phyloP scores from a whole-genome alignment of 352 stramenopile species.

The Phytophthora tubulina region DNA sequence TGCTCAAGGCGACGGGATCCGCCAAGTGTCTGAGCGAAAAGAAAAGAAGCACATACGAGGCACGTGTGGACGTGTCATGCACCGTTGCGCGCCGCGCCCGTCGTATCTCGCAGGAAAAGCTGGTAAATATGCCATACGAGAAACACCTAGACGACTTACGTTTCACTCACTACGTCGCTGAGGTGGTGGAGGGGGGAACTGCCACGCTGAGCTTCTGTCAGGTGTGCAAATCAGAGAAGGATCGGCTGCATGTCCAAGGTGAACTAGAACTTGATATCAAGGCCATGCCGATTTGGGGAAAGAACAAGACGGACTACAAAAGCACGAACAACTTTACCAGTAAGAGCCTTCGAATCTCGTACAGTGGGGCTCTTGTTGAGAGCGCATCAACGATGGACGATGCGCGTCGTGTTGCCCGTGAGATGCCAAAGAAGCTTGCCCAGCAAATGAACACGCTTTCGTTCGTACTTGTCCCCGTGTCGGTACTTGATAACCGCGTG shows the following conservation, averaged over 20 bases:
- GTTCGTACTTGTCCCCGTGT: background rate
- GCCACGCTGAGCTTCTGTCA: background rate
- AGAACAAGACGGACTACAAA: background rate
- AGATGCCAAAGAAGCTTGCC: background rate
- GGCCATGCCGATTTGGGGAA: background rate
- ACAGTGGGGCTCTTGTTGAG: constrained; percentile 1
- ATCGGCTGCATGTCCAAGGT: background rate
- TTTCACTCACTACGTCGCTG: constrained; percentile 2
- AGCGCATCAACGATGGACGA: background rate
- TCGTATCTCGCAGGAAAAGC: constrained; percentile 1
- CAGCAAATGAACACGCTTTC: constrained; percentile 6
- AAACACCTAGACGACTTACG: background rate
- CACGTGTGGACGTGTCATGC: constrained; percentile 2
- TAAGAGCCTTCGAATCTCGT: background rate
- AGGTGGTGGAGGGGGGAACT: background rate
- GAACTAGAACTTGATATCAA: background rate
- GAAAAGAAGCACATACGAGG: background rate
- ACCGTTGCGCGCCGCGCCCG: background rate
- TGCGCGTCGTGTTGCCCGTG: background rate
- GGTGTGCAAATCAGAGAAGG: background rate
- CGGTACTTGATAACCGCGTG: background rate
- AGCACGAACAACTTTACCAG: background rate
- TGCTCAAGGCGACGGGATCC: background rate
- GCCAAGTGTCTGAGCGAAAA: background rate
- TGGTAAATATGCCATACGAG: background rate